These are phyloP conservation scores for Fusarium xylarioides DNA, from an alignment of 2,329 filamentous ascomycete species.

Conservation along the genomic window DNA sequence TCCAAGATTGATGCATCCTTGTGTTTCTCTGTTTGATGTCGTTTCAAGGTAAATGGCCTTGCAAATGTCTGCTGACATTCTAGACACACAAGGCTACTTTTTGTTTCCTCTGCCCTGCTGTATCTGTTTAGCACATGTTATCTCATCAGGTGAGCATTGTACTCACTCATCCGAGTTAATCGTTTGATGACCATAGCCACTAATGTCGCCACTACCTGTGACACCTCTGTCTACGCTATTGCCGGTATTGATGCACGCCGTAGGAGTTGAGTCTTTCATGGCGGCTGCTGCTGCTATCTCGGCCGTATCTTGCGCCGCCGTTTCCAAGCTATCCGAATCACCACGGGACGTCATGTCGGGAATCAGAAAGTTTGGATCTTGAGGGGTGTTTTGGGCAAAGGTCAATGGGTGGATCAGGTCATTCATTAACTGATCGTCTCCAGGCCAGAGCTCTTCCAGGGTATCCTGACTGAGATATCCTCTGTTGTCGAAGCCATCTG, in stretches of 20 bases:
- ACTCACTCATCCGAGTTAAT: not conserved
- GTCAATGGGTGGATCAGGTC: accelerated
- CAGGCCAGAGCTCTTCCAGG: accelerated
- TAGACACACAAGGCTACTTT: accelerated
- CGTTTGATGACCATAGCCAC: not conserved
- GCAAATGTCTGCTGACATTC: not conserved
- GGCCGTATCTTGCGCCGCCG: accelerated
- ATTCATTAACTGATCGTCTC: not conserved
- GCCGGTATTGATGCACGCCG: accelerated
- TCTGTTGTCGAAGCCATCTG: not conserved
- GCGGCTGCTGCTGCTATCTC: accelerated
- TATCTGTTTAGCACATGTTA: accelerated
- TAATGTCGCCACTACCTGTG: accelerated
- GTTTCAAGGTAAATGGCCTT: accelerated
- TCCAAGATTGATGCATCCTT: accelerated
- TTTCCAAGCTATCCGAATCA: not conserved
- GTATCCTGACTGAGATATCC: accelerated
- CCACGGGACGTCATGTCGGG: accelerated
- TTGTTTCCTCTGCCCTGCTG: accelerated
- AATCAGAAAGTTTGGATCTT: not conserved
- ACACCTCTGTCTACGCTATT: accelerated
- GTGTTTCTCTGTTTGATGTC: not conserved
- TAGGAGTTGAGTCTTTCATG: not conserved
- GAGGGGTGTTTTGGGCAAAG: not conserved
- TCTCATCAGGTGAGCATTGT: accelerated